Conservation (phyloP, 2,329 filamentous ascomycete species). For the Dothistroma septosporum region DNA sequence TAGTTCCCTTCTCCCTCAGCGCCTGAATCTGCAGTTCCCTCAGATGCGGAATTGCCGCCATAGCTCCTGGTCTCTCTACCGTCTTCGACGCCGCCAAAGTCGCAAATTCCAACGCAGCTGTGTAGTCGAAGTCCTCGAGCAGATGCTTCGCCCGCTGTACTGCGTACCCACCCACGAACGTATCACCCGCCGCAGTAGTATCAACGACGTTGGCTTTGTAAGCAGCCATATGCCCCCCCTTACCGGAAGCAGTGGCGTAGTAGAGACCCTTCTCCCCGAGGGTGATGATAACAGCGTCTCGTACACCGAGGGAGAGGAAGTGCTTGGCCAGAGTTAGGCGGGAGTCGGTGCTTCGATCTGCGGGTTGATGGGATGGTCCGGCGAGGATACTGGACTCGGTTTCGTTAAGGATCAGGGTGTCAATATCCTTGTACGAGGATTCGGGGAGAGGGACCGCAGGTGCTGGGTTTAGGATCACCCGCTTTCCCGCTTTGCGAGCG, state of each 20-base stretch:
- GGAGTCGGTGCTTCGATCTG: conserved; percentile 36
- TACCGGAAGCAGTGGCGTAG: conserved; percentile 26
- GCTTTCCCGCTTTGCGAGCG: conserved; percentile 29
- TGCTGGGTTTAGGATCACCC: conserved; percentile 79
- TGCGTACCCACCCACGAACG: conserved; percentile 85
- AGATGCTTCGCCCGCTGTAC: conserved; percentile 60
- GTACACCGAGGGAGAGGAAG: conserved; percentile 67
- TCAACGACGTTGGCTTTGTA: conserved; percentile 76
- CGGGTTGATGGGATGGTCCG: conserved; percentile 36
- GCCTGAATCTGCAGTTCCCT: conserved; percentile 41
- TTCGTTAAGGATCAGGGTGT: conserved; percentile 84
- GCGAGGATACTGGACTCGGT: conserved; percentile 76
- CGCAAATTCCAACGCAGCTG: conserved; percentile 57
- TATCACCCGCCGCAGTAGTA: conserved; percentile 91
- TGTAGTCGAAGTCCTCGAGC: conserved; percentile 47
- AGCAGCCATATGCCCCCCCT: conserved; percentile 42
- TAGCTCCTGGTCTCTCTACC: conserved; percentile 62
- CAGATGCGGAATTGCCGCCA: conserved; percentile 63
- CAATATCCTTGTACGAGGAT: conserved; percentile 62
- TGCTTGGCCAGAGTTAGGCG: conserved; percentile 37
- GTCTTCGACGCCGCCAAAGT: conserved; percentile 61
- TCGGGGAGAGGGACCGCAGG: conserved; percentile 63
- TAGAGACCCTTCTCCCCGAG: conserved; percentile 57
- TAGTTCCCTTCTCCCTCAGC: background rate
- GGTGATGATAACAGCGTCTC: conserved; percentile 77